Evolutionary conservation across 306 rosid species (phyloP), one percentile per base, ranked within the genome.

Genomic region (Prunus dulcis): DNA sequence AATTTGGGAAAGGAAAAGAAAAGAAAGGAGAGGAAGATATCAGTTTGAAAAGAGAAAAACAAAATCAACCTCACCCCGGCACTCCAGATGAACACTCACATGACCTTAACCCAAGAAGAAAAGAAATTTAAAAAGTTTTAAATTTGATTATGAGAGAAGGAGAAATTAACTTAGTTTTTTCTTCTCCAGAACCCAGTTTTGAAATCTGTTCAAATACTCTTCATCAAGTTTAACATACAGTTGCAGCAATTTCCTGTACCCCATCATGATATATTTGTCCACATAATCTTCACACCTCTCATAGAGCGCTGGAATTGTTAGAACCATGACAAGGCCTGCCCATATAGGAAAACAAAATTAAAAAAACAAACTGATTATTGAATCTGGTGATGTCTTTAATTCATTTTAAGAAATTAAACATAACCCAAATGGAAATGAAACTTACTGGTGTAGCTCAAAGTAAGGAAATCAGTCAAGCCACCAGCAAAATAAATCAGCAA

Each of bases 391-490:
- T 15, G 67, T 18, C 45, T 63, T 63, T 4, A 32, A 30, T 63
- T 43, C 67, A 63, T 2, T 12, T 22, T 13, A 55, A 34, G 43
- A 52, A 81, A 14, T 74, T 57, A 51, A 57, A 14, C 61, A 57
- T 67, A 70, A 80, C 68, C 68, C 45, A 66, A 56, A 70, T 58
- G 67, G 69, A 47, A 65, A 41, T 61, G 55, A 51, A 75, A 84
- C 99, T 88, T 84, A 96, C 99, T 73, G 67, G 85, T 84, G 83
- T 91, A 96, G 74, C 84, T 79, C 81, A 92, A 86, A 72, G 98
- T 96, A 61, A 87, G 87, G 69, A 96, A 85, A 88, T 96, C 98
- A 70, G 98, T 89, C 66, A 91, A 80, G 87, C 93, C 87, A 50
- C 96, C 97, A 79, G 92, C 80, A 80, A 92, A 34, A 18, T 91